A percentile compares a stretch with the other conserved stretches of the same genome.
phyloP scores from a whole-genome alignment of 2,329 filamentous ascomycete genomes.

The Stenocarpella maydis region DNA sequence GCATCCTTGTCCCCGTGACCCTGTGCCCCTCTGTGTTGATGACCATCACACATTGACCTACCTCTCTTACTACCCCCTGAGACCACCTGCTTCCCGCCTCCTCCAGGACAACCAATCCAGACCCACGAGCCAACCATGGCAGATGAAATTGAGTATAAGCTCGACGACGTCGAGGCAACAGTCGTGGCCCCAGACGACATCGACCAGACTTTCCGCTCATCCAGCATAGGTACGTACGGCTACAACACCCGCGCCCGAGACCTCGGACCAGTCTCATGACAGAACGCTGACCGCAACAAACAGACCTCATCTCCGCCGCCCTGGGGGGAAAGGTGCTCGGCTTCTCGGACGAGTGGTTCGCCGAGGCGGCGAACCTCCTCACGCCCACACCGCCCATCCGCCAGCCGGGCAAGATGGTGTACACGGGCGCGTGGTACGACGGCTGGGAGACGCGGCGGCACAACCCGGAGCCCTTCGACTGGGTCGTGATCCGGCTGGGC shows the following conservation, averaged over 20 bases:
- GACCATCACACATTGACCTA: not conserved
- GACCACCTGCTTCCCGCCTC: not conserved
- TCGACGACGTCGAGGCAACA: conserved; percentile 62
- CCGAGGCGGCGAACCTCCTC: conserved; percentile 69
- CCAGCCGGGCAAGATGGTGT: conserved; percentile 73
- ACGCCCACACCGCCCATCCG: conserved; percentile 70
- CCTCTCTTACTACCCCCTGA: not conserved
- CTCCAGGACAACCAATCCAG: not conserved
- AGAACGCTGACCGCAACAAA: not conserved
- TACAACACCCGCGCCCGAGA: not conserved
- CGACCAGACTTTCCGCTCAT: conserved; percentile 68
- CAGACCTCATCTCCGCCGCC: conserved; percentile 35
- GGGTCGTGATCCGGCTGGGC: conserved; percentile 71
- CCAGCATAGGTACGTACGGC: conserved; percentile 65
- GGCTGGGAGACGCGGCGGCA: conserved; percentile 75
- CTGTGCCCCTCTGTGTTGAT: too few relatives aligned
- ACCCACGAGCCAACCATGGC: conserved; percentile 42
- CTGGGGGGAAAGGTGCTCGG: conserved; percentile 68
- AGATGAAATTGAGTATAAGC: conserved; percentile 61
- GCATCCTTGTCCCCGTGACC: not conserved
- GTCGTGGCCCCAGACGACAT: conserved; percentile 62
- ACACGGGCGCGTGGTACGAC: conserved; percentile 75
- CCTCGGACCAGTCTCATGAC: not conserved
- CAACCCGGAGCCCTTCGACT: conserved; percentile 71
- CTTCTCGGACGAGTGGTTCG: conserved; percentile 75